Base-by-base conservation (phyloP, 352 stramenopile genomes). In the Thalassiosira pacifica region DNA sequence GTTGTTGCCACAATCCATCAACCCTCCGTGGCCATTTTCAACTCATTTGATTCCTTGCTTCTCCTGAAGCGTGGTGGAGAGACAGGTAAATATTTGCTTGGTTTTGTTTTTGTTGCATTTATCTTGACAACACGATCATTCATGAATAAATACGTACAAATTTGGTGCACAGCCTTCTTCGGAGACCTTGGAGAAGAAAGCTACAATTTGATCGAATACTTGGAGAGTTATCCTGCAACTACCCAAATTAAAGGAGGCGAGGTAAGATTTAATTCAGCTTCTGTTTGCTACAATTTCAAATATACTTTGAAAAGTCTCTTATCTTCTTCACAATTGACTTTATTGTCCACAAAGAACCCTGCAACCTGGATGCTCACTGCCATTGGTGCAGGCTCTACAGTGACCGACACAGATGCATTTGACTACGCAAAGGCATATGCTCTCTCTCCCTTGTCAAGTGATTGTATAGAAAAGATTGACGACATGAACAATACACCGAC, bases 91-190 rank as follows among this genome's bases (percentile, higher is more conserved):
- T n/a, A n/a, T n/a, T n/a, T n/a, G n/a, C n/a, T n/a, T n/a, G n/a
- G n/a, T n/a, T n/a, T n/a, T n/a, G n/a, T n/a, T n/a, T n/a, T n/a
- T n/a, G n/a, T n/a, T n/a, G n/a, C n/a, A n/a, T n/a, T n/a, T n/a
- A n/a, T n/a, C n/a, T n/a, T n/a, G n/a, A n/a, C n/a, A n/a, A n/a
- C n/a, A n/a, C n/a, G n/a, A n/a, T n/a, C n/a, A n/a, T n/a, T n/a
- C n/a, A n/a, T n/a, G n/a, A n/a, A n/a, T n/a, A n/a, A n/a, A n/a
- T n/a, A n/a, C n/a, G n/a, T n/a, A n/a, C n/a, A n/a, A n/a, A n/a
- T n/a, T n/a, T n/a, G n/a, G n/a, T n/a, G n/a, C n/a, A n/a, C n/a
- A 48, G 88, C 98, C 31, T 98, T 97, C 83, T 97, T 97, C 81
- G 96, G 96, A 40, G 92, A 97, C 6, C 79, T 98, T 40, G 96